Evolutionary conservation across 768 basidiomycete species (phyloP).

Genomic region (Mycena epipterygia): DNA sequence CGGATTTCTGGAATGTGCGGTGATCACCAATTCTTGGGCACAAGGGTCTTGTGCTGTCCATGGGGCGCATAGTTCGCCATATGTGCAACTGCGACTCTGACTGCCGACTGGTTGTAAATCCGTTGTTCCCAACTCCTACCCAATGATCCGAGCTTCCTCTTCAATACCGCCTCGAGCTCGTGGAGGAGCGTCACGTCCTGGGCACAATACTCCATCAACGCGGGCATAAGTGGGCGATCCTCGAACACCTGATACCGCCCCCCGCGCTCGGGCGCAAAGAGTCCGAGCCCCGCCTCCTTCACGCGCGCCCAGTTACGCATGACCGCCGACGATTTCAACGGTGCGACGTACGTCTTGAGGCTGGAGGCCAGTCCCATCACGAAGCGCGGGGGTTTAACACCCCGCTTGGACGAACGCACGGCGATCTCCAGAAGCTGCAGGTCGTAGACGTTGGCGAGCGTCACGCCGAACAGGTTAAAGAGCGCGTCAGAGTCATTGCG

Average conservation of each 20-base stretch:
- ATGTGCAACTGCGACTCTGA: slow-evolving; percentile 11
- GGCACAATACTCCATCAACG: slow-evolving; percentile 44
- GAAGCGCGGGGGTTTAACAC: slow-evolving; percentile 34
- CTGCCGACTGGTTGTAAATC: slow-evolving; percentile 17
- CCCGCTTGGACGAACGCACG: slow-evolving; percentile 38
- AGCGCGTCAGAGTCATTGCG: slow-evolving; percentile 52
- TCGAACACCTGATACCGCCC: slow-evolving; percentile 44
- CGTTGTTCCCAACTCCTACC: slow-evolving; percentile 25
- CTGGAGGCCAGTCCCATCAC: slow-evolving; percentile 43
- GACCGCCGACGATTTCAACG: slow-evolving; percentile 27
- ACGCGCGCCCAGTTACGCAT: slow-evolving; percentile 40
- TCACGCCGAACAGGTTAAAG: slow-evolving; percentile 44
- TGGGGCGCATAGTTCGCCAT: slow-evolving; percentile 13
- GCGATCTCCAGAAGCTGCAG: slow-evolving; percentile 51
- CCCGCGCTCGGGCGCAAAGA: slow-evolving; percentile 49
- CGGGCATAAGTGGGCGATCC: slow-evolving; percentile 42
- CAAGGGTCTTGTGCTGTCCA: slow-evolving; percentile 26
- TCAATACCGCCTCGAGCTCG: slow-evolving; percentile 36
- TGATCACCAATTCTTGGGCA: slow-evolving; percentile 29
- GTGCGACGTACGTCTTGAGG: slow-evolving; percentile 43
- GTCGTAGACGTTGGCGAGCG: slow-evolving; percentile 47
- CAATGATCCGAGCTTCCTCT: not conserved
- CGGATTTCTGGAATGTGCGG: not conserved
- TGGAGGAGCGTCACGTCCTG: slow-evolving; percentile 48
- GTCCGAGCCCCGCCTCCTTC: slow-evolving; percentile 47